Evolutionary conservation across 2,329 filamentous ascomycete genomes (phyloP).

Genomic region (Penicillium sp.): DNA sequence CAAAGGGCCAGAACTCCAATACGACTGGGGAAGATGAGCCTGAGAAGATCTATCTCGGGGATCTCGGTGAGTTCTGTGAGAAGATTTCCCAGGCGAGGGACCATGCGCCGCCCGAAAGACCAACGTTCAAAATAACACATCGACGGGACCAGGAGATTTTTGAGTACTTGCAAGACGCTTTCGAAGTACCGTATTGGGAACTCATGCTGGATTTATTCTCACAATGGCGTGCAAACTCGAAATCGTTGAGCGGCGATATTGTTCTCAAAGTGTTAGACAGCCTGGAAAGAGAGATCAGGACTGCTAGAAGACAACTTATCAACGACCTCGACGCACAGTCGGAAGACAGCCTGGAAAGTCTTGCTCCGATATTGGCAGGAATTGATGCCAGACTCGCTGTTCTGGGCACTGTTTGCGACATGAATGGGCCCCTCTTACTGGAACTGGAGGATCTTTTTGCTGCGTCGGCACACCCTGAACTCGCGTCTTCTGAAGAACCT

Average conservation of each 20-base stretch:
- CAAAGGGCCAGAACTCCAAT: neutral
- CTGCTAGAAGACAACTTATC: neutral
- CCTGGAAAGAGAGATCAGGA: neutral
- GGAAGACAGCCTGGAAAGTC: neutral
- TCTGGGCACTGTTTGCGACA: neutral
- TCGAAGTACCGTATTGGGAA: conserved; percentile 1
- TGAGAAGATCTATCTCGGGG: neutral
- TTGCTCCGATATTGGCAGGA: conserved; percentile 1
- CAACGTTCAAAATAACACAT: neutral
- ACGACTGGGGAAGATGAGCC: neutral
- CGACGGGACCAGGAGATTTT: conserved; percentile 1
- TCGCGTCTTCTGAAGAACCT: neutral
- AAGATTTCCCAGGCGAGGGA: neutral
- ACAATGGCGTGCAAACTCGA: neutral
- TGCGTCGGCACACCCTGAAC: neutral
- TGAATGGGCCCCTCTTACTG: neutral
- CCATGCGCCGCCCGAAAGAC: too few species aligned
- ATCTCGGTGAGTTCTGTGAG: conserved; percentile 2
- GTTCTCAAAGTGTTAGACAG: neutral
- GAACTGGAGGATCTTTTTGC: neutral
- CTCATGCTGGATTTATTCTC: conserved; percentile 3
- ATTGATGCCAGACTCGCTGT: conserved; percentile 3
- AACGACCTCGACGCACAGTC: neutral
- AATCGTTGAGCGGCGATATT: neutral
- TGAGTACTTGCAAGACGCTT: conserved; percentile 5